phyloP scores from a whole-genome alignment of 768 basidiomycete genomes.

The Lentinula detonsa region DNA sequence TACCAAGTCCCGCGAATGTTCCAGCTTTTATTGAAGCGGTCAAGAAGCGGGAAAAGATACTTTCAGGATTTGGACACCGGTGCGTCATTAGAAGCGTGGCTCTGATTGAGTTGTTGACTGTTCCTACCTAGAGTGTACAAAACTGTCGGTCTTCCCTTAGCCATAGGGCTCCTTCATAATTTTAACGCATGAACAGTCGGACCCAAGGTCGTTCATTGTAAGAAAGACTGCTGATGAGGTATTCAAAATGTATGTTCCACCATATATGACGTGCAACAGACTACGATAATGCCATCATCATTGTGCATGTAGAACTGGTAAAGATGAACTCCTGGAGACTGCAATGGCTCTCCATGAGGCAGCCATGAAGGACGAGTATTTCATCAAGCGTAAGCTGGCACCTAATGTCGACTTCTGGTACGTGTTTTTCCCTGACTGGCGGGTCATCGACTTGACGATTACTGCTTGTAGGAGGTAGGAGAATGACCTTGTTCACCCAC shows the following conservation, averaged over 20 bases:
- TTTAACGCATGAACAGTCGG: conserved; percentile 47
- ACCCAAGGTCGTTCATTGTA: conserved; percentile 88
- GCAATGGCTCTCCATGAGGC: conserved; percentile 86
- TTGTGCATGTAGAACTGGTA: conserved; percentile 56
- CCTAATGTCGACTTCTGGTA: conserved; percentile 94
- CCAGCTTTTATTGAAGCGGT: conserved; percentile 83
- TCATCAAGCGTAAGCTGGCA: conserved; percentile 71
- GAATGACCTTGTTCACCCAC: conserved; percentile 6
- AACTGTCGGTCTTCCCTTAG: conserved; percentile 38
- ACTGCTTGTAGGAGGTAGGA: conserved; percentile 46
- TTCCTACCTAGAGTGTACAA: conserved; percentile 53
- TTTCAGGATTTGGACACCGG: conserved; percentile 90
- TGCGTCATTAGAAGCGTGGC: conserved; percentile 19
- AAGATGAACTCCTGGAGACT: conserved; percentile 79
- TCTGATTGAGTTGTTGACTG: background rate
- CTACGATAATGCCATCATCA: background rate
- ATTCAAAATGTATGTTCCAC: conserved; percentile 68
- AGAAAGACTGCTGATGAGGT: conserved; percentile 88
- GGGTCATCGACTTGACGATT: background rate
- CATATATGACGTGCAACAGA: background rate
- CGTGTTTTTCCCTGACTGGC: conserved; percentile 16
- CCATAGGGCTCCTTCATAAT: background rate
- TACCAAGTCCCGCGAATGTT: conserved; percentile 68
- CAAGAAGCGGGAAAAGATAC: conserved; percentile 81
- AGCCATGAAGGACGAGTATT: conserved; percentile 89